Evolutionary conservation across 768 basidiomycete species (phyloP).

Genomic region (Russula sp.): DNA sequence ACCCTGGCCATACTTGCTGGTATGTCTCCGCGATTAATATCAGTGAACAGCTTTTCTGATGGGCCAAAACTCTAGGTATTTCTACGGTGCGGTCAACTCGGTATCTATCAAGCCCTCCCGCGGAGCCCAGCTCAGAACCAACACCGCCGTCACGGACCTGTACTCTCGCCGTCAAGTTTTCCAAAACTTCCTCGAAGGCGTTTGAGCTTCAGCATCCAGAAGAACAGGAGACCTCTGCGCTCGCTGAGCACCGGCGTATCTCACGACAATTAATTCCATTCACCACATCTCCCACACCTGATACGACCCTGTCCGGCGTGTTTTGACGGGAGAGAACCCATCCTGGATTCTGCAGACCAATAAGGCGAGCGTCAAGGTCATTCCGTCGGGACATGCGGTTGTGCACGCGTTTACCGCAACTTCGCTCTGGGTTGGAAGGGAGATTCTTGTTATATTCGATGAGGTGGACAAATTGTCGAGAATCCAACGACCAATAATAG

Average conservation of each 20-base stretch:
- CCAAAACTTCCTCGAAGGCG: conserved; percentile 58
- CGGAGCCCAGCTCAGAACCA: conserved; percentile 38
- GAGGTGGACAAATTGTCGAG: conserved; percentile 53
- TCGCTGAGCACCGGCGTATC: conserved; percentile 67
- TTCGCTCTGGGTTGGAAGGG: conserved; percentile 75
- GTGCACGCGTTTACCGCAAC: conserved; percentile 82
- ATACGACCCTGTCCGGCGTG: conserved; percentile 57
- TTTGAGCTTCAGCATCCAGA: conserved; percentile 70
- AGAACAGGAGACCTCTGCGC: conserved; percentile 59
- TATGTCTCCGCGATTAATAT: conserved; percentile 39
- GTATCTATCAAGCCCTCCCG: conserved; percentile 73
- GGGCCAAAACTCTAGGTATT: conserved; percentile 53
- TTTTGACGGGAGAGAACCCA: conserved; percentile 91
- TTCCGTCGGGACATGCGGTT: conserved; percentile 70
- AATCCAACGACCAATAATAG: neutral
- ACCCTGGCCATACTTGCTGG: conserved; percentile 72
- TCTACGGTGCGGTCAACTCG: conserved; percentile 74
- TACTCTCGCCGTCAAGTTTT: conserved; percentile 56
- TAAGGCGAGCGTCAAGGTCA: conserved; percentile 61
- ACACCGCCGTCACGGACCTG: conserved; percentile 46
- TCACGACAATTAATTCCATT: conserved; percentile 66
- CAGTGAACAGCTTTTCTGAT: conserved; percentile 8
- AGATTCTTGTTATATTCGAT: conserved; percentile 85
- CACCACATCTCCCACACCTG: conserved; percentile 50
- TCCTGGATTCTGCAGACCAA: conserved; percentile 83